These are phyloP conservation scores for Aureobasidium sp. DNA, from an alignment of 2,329 filamentous ascomycete species.

Conservation along the genomic window DNA sequence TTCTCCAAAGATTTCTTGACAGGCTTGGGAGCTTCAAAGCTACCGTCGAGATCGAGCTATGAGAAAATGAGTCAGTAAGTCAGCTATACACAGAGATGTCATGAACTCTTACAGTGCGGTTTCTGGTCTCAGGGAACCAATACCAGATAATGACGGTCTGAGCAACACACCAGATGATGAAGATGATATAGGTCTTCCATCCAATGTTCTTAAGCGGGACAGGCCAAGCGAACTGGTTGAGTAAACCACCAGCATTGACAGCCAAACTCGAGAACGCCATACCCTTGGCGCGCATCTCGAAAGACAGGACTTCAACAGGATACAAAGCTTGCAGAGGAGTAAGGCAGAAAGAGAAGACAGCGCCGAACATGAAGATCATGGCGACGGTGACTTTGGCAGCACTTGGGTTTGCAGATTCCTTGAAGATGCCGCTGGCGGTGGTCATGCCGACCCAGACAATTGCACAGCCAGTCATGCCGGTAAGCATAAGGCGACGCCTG, in stretches of 20 bases:
- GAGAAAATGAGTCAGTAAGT: too few species aligned
- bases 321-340: conserved; percentile 30
- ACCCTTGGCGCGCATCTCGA: conserved; percentile 37
- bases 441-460: conserved; percentile 30
- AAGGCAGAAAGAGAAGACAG: conserved; percentile 25
- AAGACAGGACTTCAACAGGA: conserved; percentile 37
- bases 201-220: conserved; percentile 13
- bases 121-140: conserved; percentile 31
- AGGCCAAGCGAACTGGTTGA: conserved; percentile 26
- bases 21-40: conserved; percentile 19
- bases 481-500: conserved; percentile 33
- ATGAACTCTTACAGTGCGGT: conserved; percentile 20
- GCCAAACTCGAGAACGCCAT: conserved; percentile 36
- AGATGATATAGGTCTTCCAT: conserved; percentile 25
- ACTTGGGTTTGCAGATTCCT: conserved; percentile 16
- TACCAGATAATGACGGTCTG: conserved; percentile 21
- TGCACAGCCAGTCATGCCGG: conserved; percentile 16
- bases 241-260: conserved; percentile 35
- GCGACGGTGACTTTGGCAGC: conserved; percentile 26
- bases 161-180: conserved; percentile 11
- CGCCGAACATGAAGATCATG: conserved; percentile 25
- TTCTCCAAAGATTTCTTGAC: conserved; percentile 22
- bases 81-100: too few species aligned
- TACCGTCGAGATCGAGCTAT: conserved; percentile 20
- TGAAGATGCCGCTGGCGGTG: conserved; percentile 24